These are phyloP conservation scores for Carex kokanica DNA, from an alignment of 176 grass and related monocot species.

Conservation along the genomic window DNA sequence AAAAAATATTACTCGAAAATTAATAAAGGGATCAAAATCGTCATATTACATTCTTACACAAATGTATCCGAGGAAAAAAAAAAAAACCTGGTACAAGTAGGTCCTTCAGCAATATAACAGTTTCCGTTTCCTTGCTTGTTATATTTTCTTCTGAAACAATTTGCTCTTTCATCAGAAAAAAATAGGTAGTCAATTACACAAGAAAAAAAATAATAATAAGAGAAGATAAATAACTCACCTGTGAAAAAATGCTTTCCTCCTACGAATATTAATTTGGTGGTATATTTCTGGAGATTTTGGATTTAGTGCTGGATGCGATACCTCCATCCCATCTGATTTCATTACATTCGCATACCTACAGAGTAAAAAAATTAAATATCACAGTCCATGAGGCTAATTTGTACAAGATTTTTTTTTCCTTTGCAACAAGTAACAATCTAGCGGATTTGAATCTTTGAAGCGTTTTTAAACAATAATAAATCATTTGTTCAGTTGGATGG, in stretches of 20 bases:
- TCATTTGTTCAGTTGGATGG: not conserved
- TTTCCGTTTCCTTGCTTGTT: constrained; percentile 45
- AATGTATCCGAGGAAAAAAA: constrained; percentile 5
- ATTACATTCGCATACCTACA: constrained; percentile 76
- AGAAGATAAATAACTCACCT: constrained; percentile 47
- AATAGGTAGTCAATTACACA: constrained; percentile 15
- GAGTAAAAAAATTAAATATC: not conserved
- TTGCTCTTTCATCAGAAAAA: constrained; percentile 8
- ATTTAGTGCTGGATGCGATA: constrained; percentile 83
- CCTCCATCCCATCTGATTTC: constrained; percentile 80
- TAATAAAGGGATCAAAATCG: not conserved
- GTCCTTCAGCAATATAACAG: constrained; percentile 53
- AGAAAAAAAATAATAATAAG: constrained; percentile 26
- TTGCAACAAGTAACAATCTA: not conserved
- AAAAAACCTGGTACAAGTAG: constrained; percentile 78
- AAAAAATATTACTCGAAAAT: not conserved
- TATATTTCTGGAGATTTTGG: constrained; percentile 81
- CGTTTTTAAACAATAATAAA: not conserved
- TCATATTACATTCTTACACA: not conserved
- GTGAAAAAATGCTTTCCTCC: constrained; percentile 48
- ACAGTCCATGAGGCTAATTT: not conserved
- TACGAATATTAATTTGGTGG: constrained; percentile 78
- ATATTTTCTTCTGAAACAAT: constrained; percentile 52
- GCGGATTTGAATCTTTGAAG: not conserved
- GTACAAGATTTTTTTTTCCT: not conserved